phyloP scores from a whole-genome alignment of 2,329 filamentous ascomycete genomes.

The Thelonectria rubi region DNA sequence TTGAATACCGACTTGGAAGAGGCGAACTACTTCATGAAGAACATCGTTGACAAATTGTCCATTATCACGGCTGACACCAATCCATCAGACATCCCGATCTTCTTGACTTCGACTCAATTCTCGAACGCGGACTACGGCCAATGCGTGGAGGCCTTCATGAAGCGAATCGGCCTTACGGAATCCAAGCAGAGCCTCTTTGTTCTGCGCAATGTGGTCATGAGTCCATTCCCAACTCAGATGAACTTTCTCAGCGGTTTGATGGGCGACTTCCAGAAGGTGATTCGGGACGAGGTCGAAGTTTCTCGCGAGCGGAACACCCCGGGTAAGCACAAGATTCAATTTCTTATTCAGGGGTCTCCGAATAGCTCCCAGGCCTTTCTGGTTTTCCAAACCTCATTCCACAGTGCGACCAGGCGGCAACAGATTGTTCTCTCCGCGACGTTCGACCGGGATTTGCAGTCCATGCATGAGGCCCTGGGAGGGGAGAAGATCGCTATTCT shows the following conservation, averaged over 20 bases:
- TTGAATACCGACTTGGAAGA: slow-evolving; percentile 57
- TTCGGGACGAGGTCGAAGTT: slow-evolving; percentile 43
- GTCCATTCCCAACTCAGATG: slow-evolving; percentile 52
- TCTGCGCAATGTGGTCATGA: slow-evolving; percentile 59
- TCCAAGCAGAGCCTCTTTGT: slow-evolving; percentile 53
- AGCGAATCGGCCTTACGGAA: slow-evolving; percentile 48
- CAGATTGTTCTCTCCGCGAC: slow-evolving; percentile 45
- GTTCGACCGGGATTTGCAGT: slow-evolving; percentile 5
- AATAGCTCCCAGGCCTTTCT: slow-evolving; percentile 48
- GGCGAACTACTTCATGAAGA: slow-evolving; percentile 58
- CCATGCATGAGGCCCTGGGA: slow-evolving; percentile 5
- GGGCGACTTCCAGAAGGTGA: slow-evolving; percentile 43
- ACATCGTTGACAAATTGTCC: slow-evolving; percentile 53
- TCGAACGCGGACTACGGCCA: slow-evolving; percentile 50
- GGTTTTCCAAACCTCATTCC: slow-evolving; percentile 53
- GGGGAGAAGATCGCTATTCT: slow-evolving; percentile 29
- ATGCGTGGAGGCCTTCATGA: slow-evolving; percentile 53
- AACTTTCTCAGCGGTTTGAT: slow-evolving; percentile 52
- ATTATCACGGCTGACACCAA: slow-evolving; percentile 52
- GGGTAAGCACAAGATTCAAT: slow-evolving; percentile 47
- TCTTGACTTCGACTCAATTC: slow-evolving; percentile 57
- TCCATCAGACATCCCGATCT: slow-evolving; percentile 52
- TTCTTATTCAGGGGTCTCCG: slow-evolving; percentile 49
- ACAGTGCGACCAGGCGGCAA: slow-evolving; percentile 46
- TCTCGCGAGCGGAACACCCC: slow-evolving; percentile 49